Evolutionary conservation across 2,329 filamentous ascomycete species (phyloP).

Genomic region (Bipolaris cookei): DNA sequence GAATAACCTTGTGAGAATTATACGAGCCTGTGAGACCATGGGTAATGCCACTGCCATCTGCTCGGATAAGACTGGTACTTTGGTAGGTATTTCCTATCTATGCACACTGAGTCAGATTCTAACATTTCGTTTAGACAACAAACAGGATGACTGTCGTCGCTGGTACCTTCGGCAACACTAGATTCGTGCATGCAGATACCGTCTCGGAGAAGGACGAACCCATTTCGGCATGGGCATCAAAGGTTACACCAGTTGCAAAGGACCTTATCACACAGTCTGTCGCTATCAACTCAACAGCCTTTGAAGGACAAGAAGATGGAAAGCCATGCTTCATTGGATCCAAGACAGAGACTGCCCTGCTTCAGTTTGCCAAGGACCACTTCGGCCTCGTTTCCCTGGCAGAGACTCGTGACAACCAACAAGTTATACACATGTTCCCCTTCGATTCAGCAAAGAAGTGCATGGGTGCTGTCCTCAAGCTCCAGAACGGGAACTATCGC

Average conservation of each 20-base stretch:
- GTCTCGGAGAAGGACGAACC: conserved; percentile 47
- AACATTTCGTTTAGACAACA: conserved; percentile 29
- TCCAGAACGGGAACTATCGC: conserved; percentile 56
- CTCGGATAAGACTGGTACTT: conserved; percentile 46
- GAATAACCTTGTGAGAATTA: conserved; percentile 44
- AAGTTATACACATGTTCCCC: conserved; percentile 59
- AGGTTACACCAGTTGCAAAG: conserved; percentile 52
- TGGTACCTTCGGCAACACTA: conserved; percentile 45
- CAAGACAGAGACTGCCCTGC: conserved; percentile 63
- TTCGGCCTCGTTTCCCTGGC: conserved; percentile 59
- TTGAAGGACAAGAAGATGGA: conserved; percentile 53
- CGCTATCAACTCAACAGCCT: conserved; percentile 59
- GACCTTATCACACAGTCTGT: conserved; percentile 39
- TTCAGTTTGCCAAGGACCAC: conserved; percentile 59
- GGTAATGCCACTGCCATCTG: conserved; percentile 47
- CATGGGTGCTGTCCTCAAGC: conserved; percentile 62
- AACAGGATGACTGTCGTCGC: conserved; percentile 54
- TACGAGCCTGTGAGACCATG: conserved; percentile 47
- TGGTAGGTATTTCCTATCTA: conserved; percentile 10
- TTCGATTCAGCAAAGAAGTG: conserved; percentile 64
- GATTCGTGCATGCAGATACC: conserved; percentile 61
- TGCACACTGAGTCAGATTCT: background rate
- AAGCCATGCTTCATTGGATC: conserved; percentile 61
- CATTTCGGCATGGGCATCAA: conserved; percentile 50
- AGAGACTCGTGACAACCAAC: conserved; percentile 56